These are phyloP conservation scores for Wickerhamomyces queroliae DNA, from an alignment of 805 yeast species.

Conservation along the genomic window DNA sequence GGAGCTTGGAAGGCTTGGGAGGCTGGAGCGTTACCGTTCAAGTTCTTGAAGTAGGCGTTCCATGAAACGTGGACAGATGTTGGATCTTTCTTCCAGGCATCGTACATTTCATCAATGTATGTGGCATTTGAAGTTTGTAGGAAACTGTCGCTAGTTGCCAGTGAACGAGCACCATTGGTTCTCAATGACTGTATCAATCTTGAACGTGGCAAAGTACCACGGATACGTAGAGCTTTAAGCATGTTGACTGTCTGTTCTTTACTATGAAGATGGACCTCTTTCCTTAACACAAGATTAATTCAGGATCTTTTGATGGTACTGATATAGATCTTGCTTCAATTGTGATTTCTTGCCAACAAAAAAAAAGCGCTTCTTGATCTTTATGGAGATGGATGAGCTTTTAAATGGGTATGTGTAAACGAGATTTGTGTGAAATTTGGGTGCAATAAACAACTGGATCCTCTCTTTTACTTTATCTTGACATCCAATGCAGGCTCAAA, in stretches of 20 bases:
- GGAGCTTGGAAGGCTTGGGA: constrained; percentile 83
- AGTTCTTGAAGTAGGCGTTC: constrained; percentile 94
- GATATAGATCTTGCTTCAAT: too few relatives aligned
- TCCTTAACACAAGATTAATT: background rate
- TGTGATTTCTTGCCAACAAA: too few relatives aligned
- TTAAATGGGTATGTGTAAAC: too few relatives aligned
- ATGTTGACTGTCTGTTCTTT: background rate
- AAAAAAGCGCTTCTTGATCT: too few relatives aligned
- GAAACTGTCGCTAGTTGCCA: constrained; percentile 52
- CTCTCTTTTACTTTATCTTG: too few relatives aligned
- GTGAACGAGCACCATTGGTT: background rate
- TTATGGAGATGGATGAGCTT: too few relatives aligned
- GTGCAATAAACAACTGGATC: too few relatives aligned
- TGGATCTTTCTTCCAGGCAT: constrained; percentile 91
- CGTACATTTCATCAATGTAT: constrained; percentile 97
- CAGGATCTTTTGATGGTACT: too few relatives aligned
- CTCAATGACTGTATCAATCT: constrained; percentile 11
- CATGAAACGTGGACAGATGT: constrained; percentile 89
- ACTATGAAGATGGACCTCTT: background rate
- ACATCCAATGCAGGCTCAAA: too few relatives aligned
- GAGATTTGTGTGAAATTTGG: too few relatives aligned
- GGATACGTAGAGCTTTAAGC: constrained; percentile 14
- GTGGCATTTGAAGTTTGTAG: constrained; percentile 79
- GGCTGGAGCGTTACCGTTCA: constrained; percentile 67
- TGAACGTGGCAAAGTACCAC: constrained; percentile 18